Conservation (phyloP, 345 rosid genomes). For the Brassica nigra region DNA sequence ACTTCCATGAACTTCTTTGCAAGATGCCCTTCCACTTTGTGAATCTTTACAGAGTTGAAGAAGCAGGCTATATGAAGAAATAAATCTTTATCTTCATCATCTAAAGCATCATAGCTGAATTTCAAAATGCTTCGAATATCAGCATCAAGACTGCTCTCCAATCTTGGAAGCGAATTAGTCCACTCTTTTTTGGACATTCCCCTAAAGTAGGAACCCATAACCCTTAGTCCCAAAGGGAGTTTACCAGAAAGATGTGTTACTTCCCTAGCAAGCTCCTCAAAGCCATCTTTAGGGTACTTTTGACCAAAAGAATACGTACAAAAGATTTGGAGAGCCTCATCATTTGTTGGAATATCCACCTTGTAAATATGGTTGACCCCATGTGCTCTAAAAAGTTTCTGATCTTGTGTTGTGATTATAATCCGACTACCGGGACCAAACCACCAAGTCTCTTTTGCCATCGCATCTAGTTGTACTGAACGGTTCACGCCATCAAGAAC, state of each 20-base stretch:
- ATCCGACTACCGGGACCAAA: background rate
- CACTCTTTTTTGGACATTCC: constrained; percentile 12
- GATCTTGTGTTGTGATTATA: background rate
- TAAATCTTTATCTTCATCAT: background rate
- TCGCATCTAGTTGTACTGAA: background rate
- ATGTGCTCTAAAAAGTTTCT: background rate
- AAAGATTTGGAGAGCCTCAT: background rate
- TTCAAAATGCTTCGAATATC: background rate
- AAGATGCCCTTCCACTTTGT: background rate
- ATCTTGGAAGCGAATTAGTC: background rate
- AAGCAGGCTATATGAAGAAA: constrained; percentile 16
- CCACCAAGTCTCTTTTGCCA: background rate
- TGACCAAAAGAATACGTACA: background rate
- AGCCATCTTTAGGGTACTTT: background rate
- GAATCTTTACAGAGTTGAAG: background rate
- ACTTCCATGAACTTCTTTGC: background rate
- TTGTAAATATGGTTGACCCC: background rate
- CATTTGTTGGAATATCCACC: background rate
- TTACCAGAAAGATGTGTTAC: background rate
- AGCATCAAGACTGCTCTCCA: background rate
- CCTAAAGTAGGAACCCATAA: constrained; percentile 4
- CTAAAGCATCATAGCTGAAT: constrained; percentile 5
- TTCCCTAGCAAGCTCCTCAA: background rate
- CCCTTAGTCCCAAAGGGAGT: constrained; percentile 14
- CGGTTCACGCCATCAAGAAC: background rate